Percentiles rank a stretch among this genome's conserved stretches.
Conservation (phyloP, 176 grass and related monocot species). For the Bromus sterilis region DNA sequence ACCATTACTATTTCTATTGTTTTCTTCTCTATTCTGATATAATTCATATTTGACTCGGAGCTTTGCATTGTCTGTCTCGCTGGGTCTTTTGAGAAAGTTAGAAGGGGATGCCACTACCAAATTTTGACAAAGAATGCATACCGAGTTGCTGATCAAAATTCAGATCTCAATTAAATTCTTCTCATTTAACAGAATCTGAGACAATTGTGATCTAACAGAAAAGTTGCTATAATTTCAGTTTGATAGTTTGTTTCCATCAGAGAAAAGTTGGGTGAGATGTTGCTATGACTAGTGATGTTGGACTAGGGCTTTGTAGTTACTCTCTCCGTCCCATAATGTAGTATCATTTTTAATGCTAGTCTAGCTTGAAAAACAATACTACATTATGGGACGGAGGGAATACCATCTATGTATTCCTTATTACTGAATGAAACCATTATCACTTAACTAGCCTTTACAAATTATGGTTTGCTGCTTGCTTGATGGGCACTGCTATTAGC, state of each 20-base stretch:
- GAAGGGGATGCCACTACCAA: neutral
- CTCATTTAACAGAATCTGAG: neutral
- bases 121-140: neutral
- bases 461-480: neutral
- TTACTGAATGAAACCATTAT: constrained; percentile 1
- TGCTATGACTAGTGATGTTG: neutral
- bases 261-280: neutral
- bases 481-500: neutral
- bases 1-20: neutral
- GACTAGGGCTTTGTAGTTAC: neutral
- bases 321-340: too few species aligned
- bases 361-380: too few species aligned
- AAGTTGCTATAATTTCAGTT: neutral
- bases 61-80: neutral
- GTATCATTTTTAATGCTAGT: too few species aligned
- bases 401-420: constrained; percentile 1
- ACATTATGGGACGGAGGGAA: too few species aligned
- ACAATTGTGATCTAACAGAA: neutral
- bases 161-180: neutral
- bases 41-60: neutral
- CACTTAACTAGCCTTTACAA: neutral
- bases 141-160: neutral
- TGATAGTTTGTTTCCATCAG: neutral
- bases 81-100: neutral
- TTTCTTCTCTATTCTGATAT: constrained; percentile 3